Conservation (phyloP, 306 rosid genomes). For the Lablab purpureus region DNA sequence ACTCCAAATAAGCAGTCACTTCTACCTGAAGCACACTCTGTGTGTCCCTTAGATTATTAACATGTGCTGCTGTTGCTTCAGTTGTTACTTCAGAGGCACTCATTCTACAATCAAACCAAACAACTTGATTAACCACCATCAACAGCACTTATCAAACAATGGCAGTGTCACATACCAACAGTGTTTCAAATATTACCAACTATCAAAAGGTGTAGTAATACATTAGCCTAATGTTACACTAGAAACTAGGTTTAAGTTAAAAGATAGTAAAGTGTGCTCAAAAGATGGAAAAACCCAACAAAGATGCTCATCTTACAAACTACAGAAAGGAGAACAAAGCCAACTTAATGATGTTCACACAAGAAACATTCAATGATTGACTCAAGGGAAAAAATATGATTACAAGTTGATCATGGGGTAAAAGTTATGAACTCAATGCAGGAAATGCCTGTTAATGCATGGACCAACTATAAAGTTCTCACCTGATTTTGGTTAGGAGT, state of each 20-base stretch:
- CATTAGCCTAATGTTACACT: conserved; percentile 12
- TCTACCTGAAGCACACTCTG: conserved; percentile 48
- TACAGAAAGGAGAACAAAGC: neutral
- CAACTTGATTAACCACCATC: neutral
- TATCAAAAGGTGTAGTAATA: neutral
- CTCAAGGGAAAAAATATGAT: neutral
- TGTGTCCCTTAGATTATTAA: conserved; percentile 36
- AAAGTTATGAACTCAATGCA: conserved; percentile 11
- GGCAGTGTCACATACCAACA: neutral
- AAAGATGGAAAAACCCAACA: neutral
- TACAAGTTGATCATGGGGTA: neutral
- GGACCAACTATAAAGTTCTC: conserved; percentile 5
- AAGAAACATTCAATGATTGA: conserved; percentile 19
- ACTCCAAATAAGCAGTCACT: conserved; percentile 44
- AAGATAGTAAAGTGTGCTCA: conserved; percentile 10
- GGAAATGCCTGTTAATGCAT: conserved; percentile 25
- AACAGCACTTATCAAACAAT: conserved; percentile 1
- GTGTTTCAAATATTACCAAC: neutral
- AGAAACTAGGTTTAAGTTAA: neutral
- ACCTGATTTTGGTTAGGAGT: conserved; percentile 44
- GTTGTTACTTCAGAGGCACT: conserved; percentile 47
- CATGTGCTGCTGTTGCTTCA: conserved; percentile 43
- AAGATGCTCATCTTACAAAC: neutral
- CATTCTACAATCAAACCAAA: conserved; percentile 60
- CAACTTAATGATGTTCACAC: neutral